These are phyloP conservation scores for Coniferiporia weirii DNA, from an alignment of 1,284 basidiomycete species.

Conservation along the genomic window DNA sequence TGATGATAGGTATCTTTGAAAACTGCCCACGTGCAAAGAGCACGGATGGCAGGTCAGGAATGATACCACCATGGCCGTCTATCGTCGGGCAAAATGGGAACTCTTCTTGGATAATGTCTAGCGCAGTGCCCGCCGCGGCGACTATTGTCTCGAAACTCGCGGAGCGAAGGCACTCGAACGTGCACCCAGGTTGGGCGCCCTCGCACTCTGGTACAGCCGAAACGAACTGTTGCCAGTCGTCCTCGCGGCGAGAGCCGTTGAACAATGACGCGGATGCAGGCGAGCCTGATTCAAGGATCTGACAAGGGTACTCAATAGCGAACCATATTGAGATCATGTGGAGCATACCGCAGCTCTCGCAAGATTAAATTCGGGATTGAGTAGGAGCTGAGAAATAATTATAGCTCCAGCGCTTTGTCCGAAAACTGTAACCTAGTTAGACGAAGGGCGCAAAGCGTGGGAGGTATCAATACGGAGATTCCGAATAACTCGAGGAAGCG, in stretches of 20 bases:
- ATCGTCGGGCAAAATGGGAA: constrained; percentile 37
- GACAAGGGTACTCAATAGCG: neutral
- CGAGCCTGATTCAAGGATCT: constrained; percentile 45
- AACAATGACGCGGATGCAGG: constrained; percentile 30
- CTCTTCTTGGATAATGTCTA: constrained; percentile 24
- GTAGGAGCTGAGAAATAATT: constrained; percentile 37
- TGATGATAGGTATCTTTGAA: constrained; percentile 40
- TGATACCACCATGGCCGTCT: constrained; percentile 39
- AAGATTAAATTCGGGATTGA: constrained; percentile 37
- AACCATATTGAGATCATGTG: too few relatives aligned
- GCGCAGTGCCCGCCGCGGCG: constrained; percentile 26
- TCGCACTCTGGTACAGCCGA: constrained; percentile 33
- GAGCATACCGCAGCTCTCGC: constrained; percentile 39
- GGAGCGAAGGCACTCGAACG: constrained; percentile 36
- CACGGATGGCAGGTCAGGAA: constrained; percentile 37
- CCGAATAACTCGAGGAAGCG: neutral
- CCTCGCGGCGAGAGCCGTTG: constrained; percentile 28
- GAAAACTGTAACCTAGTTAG: constrained; percentile 42
- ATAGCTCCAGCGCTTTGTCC: constrained; percentile 52
- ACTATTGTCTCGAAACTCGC: constrained; percentile 35
- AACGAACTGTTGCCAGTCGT: constrained; percentile 39
- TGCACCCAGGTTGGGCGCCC: constrained; percentile 25
- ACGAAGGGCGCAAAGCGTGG: neutral
- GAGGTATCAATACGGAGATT: neutral
- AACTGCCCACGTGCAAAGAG: constrained; percentile 33